A percentile compares a stretch with the other conserved stretches of the same genome.
Evolutionary conservation across 305 asterid genomes (phyloP).

Genomic region (Rubia occidens): DNA sequence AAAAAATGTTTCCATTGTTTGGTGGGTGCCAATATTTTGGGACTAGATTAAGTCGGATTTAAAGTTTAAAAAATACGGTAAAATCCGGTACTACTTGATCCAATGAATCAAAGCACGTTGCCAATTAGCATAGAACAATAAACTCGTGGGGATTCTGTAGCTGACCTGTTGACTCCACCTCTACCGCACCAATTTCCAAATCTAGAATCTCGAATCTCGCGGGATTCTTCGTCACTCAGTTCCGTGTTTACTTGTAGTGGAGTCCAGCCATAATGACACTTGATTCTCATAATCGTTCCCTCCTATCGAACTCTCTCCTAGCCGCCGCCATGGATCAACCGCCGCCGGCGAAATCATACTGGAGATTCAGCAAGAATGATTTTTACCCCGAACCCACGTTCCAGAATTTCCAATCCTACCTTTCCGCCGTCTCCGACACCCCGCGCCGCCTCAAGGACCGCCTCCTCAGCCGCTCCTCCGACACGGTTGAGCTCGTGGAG

Average conservation of each 20-base stretch:
- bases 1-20: too few relatives aligned
- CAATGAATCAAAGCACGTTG: too few relatives aligned
- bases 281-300: neutral
- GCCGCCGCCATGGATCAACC: constrained; percentile 20
- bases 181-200: neutral
- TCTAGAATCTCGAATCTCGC: neutral
- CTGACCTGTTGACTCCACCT: neutral
- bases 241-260: too few relatives aligned
- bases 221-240: neutral
- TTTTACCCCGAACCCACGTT: constrained; percentile 90
- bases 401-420: constrained; percentile 45
- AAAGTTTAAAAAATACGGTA: too few relatives aligned
- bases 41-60: too few relatives aligned
- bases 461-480: constrained; percentile 58
- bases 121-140: too few relatives aligned
- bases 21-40: too few relatives aligned
- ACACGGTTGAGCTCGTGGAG: constrained; percentile 43
- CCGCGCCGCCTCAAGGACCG: constrained; percentile 78
- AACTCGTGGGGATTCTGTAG: too few relatives aligned
- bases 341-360: constrained; percentile 44
- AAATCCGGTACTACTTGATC: too few relatives aligned
- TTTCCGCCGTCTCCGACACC: constrained; percentile 48
- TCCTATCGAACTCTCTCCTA: neutral
- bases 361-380: constrained; percentile 80
- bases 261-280: neutral